phyloP scores from a whole-genome alignment of 2,329 filamentous ascomycete genomes.

The Alternaria dauci region DNA sequence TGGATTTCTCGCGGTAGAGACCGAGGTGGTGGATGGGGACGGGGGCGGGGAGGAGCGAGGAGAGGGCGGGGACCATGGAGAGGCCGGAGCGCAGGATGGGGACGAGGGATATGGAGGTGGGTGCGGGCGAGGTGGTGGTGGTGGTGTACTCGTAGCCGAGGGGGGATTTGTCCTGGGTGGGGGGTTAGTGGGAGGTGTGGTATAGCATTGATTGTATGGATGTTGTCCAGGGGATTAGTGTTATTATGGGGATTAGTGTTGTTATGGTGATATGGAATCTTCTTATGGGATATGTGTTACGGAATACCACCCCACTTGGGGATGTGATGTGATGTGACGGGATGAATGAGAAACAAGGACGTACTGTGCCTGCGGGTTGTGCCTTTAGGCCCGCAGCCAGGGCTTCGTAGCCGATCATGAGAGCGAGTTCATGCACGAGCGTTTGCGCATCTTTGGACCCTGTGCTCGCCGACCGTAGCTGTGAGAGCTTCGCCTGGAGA shows the following conservation, averaged over 20 bases:
- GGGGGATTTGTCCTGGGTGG: conserved; percentile 73
- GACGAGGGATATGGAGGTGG: conserved; percentile 77
- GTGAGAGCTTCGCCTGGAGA: conserved; percentile 85
- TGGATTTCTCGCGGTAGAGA: conserved; percentile 88
- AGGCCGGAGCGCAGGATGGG: conserved; percentile 93
- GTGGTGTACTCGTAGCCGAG: conserved; percentile 79
- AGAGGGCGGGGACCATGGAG: conserved; percentile 87
- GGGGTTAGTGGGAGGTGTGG: background rate
- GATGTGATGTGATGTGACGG: background rate
- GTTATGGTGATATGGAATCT: conserved; percentile 5
- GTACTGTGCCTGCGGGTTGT: conserved; percentile 70
- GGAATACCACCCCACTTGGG: background rate
- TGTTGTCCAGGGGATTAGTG: background rate
- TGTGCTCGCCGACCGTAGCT: conserved; percentile 78
- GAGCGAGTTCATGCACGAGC: conserved; percentile 84
- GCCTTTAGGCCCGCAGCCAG: conserved; percentile 69
- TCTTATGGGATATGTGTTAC: background rate
- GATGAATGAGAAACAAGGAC: conserved; percentile 29
- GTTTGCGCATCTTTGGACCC: conserved; percentile 78
- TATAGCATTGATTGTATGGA: background rate
- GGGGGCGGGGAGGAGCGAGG: conserved; percentile 79
- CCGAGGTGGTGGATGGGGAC: conserved; percentile 93
- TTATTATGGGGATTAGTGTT: conserved; percentile 3
- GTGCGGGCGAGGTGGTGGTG: conserved; percentile 68
- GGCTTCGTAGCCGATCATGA: conserved; percentile 84